phyloP scores from a whole-genome alignment of 2,329 filamentous ascomycete species.

The Xylaria sp. region DNA sequence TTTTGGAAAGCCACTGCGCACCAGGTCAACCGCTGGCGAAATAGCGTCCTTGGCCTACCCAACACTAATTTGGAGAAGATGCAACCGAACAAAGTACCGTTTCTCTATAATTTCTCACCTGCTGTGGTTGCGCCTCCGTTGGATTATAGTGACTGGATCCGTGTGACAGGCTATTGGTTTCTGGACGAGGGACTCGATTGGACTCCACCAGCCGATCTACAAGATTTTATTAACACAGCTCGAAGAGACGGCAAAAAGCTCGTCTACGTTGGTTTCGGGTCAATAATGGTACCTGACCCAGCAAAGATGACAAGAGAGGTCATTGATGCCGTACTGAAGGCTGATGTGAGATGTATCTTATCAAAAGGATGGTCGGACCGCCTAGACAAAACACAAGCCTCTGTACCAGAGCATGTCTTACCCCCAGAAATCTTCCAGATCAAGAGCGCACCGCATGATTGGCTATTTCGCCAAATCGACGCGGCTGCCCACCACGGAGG shows the following conservation, averaged over 20 bases:
- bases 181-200: conserved; percentile 78
- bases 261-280: conserved; percentile 97
- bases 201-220: conserved; percentile 78
- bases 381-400: conserved; percentile 47
- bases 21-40: conserved; percentile 94
- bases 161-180: conserved; percentile 98
- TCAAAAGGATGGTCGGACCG: conserved; percentile 98
- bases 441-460: conserved; percentile 92
- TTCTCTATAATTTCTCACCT: conserved; percentile 96
- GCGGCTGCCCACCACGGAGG: conserved; percentile 95
- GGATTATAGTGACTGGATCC: conserved; percentile 97
- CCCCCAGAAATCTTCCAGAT: conserved; percentile 88
- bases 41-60: conserved; percentile 78
- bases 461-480: conserved; percentile 94
- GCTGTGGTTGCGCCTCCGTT: conserved; percentile 92
- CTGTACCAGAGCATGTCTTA: conserved; percentile 72
- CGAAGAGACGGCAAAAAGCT: conserved; percentile 86
- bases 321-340: conserved; percentile 87
- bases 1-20: conserved; percentile 95
- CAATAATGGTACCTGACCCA: conserved; percentile 92
- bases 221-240: conserved; percentile 84
- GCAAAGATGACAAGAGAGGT: conserved; percentile 91
- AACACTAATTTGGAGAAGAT: conserved; percentile 88
- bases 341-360: conserved; percentile 92
- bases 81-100: conserved; percentile 97